Evolutionary conservation across 1,284 basidiomycete species (phyloP), one percentile per base, ranked within the genome.

Genomic region (Sanguinoderma infundibulare): DNA sequence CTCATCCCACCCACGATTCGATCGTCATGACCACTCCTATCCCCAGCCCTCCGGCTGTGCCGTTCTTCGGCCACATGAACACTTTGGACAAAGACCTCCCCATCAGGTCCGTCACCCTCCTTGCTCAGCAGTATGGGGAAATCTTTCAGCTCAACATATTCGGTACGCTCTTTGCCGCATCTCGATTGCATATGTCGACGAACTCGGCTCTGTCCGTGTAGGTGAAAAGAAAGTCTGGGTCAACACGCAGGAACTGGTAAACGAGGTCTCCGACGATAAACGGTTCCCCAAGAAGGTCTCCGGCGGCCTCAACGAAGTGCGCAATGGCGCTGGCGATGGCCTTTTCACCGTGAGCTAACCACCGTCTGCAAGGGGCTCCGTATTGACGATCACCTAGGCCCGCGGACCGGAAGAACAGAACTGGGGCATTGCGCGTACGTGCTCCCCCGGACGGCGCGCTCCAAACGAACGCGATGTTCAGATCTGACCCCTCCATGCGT

Each of bases 351-450:
- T 64, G 35, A 15, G 65, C 26, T 44, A 6, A 46, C 1, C 20
- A 14, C n/a, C 4, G 15, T n/a, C 9, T 49, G 12, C 7, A 20
- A 26, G 17, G 4, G 22, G 28, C 9, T 30, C 26, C 14, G 24
- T 49, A 12, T 9, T 30, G 26, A 20, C 34, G 46, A 42, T 3
- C n/a, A 12, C 8, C 12, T 36, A 71, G 67, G 67, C 75, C 47
- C 76, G 79, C 0, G 70, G 73, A 15, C 64, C 73, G 8, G 71
- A 75, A 6, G 83, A 85, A 63, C 72, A 73, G 47, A 82, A 81
- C 66, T 85, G 83, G 83, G 75, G 69, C n/a, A 73, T 81, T 35
- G 80, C 80, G 26, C 80, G 80, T 82, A 67, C 55, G 78, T 71
- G 7, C 26, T 2, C 22, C 10, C 35, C 40, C 20, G 10, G 3